A percentile compares a stretch with the other conserved stretches of the same genome.
Conservation (phyloP, 305 asterid species). For the Nicotiana rustica region DNA sequence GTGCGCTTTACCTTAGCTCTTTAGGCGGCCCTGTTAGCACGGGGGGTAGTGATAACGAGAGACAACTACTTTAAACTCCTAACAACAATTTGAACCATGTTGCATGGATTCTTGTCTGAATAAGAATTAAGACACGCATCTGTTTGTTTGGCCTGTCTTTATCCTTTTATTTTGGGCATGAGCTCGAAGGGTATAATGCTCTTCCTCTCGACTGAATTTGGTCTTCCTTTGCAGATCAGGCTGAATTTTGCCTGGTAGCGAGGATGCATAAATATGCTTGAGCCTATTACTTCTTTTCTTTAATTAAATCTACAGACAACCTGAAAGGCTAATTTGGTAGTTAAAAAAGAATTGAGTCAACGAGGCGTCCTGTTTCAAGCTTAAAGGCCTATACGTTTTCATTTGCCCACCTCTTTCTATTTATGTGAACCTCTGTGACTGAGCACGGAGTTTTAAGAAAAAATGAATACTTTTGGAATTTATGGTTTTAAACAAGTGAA, state of each 20-base stretch:
- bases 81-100: conserved; percentile 20
- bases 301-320: not conserved
- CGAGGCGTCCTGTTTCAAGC: not conserved
- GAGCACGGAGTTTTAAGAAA: too few species aligned
- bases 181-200: not conserved
- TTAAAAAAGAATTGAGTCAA: not conserved
- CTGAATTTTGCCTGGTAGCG: not conserved
- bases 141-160: not conserved
- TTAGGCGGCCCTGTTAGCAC: conserved; percentile 1
- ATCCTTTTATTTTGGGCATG: conserved; percentile 16
- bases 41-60: not conserved
- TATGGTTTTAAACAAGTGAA: too few species aligned
- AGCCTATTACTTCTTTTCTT: not conserved
- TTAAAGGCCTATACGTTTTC: not conserved
- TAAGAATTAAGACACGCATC: not conserved
- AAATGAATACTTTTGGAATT: too few species aligned
- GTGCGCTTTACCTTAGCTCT: conserved; percentile 9
- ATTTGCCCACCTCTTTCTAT: not conserved
- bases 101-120: conserved; percentile 28
- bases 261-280: not conserved
- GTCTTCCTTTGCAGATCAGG: not conserved
- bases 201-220: not conserved
- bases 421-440: too few species aligned
- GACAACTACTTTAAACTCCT: not conserved
- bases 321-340: not conserved